Conservation (phyloP, 1,284 basidiomycete species). For the Tranzscheliella williamsii region DNA sequence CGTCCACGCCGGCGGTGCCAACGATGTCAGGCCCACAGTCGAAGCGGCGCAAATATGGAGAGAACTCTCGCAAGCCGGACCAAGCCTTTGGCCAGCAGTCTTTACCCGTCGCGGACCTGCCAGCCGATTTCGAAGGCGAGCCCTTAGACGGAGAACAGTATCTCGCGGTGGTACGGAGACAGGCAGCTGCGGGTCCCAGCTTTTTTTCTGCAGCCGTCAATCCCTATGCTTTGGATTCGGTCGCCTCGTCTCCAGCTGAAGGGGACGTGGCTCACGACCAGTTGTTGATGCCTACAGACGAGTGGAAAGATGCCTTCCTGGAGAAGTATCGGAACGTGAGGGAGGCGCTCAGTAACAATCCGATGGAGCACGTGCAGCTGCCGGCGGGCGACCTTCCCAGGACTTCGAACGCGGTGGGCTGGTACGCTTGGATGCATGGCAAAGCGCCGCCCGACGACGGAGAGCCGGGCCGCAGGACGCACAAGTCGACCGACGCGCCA, state of each 20-base stretch:
- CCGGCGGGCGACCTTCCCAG: conserved; percentile 26
- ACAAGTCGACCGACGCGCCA: conserved; percentile 5
- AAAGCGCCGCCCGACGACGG: conserved; percentile 4
- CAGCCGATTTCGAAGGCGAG: conserved; percentile 44
- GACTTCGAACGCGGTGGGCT: conserved; percentile 15
- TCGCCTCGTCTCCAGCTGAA: background rate
- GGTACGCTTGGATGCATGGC: conserved; percentile 43
- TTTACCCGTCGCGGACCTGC: conserved; percentile 46
- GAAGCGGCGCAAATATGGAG: background rate
- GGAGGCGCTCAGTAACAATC: conserved; percentile 26
- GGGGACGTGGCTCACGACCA: background rate
- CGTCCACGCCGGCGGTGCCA: no score
- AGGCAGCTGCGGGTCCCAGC: conserved; percentile 26
- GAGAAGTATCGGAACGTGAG: conserved; percentile 28
- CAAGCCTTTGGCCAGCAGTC: conserved; percentile 40
- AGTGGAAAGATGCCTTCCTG: conserved; percentile 27
- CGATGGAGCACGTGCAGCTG: conserved; percentile 15
- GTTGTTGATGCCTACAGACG: conserved; percentile 18
- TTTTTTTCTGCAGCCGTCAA: conserved; percentile 34
- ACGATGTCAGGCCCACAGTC: no score
- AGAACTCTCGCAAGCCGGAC: conserved; percentile 6
- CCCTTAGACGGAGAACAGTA: conserved; percentile 53
- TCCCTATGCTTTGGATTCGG: conserved; percentile 18
- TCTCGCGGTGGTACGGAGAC: conserved; percentile 49
- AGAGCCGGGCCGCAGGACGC: conserved; percentile 2